These are phyloP conservation scores for Suhomyces kilbournensis DNA, from an alignment of 805 yeast genomes.

Conservation along the genomic window DNA sequence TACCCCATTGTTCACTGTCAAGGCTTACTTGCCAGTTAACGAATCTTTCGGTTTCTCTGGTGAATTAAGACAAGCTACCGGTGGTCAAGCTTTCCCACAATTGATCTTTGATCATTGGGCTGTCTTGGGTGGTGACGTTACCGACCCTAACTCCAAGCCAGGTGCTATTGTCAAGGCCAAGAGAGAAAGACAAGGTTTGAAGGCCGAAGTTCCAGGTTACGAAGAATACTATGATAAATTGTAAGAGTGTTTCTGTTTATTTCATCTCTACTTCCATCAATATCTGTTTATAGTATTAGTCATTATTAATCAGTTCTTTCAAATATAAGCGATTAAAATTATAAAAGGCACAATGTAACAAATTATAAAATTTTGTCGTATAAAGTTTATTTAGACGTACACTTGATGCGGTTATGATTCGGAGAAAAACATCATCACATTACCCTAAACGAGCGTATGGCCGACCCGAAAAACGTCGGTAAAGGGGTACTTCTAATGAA, in stretches of 20 bases:
- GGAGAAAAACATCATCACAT: neutral
- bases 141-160: constrained; percentile 73
- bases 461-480: neutral
- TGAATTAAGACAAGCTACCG: constrained; percentile 99
- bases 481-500: neutral
- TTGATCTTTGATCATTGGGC: constrained; percentile 99
- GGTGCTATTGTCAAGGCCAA: constrained; percentile 56
- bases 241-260: constrained; percentile 35
- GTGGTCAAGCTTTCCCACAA: constrained; percentile 99
- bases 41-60: constrained; percentile 99
- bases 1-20: constrained; percentile 99
- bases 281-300: constrained; percentile 12
- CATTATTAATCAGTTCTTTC: constrained; percentile 5
- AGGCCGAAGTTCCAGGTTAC: constrained; percentile 97
- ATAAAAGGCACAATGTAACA: too few relatives aligned
- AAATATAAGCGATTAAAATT: neutral
- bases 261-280: neutral
- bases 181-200: constrained; percentile 96
- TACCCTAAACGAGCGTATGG: too few relatives aligned
- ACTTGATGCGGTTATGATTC: neutral
- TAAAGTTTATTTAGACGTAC: neutral
- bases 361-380: neutral
- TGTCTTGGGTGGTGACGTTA: constrained; percentile 85
- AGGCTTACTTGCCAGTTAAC: constrained; percentile 99
- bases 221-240: constrained; percentile 97